Evolutionary conservation across 345 rosid genomes (phyloP).

Genomic region (Crucihimalaya himalaica): DNA sequence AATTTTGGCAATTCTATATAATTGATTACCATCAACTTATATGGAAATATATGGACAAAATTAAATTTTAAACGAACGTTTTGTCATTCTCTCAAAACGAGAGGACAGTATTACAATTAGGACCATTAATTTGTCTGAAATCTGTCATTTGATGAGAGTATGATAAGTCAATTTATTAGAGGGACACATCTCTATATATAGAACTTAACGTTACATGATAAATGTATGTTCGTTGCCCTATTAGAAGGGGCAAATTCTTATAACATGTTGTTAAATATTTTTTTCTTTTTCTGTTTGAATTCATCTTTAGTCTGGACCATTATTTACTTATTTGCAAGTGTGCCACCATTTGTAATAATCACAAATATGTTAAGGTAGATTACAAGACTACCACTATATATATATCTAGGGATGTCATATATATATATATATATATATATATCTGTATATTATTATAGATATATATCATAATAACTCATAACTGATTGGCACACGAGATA

Average conservation of each 20-base stretch:
- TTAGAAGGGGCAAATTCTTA: constrained; percentile 28
- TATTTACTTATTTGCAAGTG: constrained; percentile 15
- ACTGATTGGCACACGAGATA: not conserved
- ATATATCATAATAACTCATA: not conserved
- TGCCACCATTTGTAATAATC: constrained; percentile 7
- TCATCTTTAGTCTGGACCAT: constrained; percentile 11
- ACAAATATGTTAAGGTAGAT: not conserved
- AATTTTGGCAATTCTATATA: constrained; percentile 10
- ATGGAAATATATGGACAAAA: constrained; percentile 24
- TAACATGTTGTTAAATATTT: constrained; percentile 14
- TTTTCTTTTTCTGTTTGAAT: not conserved
- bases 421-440: not conserved
- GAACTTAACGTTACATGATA: constrained; percentile 33
- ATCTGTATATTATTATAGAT: not conserved
- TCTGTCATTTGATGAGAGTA: constrained; percentile 34
- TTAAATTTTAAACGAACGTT: constrained; percentile 7
- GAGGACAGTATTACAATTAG: constrained; percentile 26
- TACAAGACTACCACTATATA: not conserved
- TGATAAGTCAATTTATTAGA: constrained; percentile 36
- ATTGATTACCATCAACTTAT: constrained; percentile 10
- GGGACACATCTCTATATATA: not conserved
- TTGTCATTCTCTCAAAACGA: constrained; percentile 30
- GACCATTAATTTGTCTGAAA: constrained; percentile 30
- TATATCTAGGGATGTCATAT: not conserved
- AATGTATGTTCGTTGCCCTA: constrained; percentile 39